Evolutionary conservation across 768 basidiomycete species (phyloP), one percentile per base, ranked within the genome.

Genomic region (Sarcodon aspratus): DNA sequence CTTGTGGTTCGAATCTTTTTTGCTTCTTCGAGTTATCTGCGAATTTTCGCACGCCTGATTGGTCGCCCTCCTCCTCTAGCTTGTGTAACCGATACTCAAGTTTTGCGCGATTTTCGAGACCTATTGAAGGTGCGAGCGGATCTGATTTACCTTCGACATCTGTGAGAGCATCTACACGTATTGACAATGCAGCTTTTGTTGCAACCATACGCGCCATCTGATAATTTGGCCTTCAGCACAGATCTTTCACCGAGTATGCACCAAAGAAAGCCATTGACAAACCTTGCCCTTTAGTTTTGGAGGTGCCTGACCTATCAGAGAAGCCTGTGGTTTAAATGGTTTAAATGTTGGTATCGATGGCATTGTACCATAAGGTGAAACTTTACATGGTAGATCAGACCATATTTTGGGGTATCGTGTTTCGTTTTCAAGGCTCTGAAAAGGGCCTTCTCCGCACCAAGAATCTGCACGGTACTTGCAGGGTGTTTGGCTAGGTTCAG

Each of bases 191-290:
- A 3, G 95, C 83, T 73, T 99, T 99, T 44, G 96, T 98, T 45
- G 96, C 94, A 32, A 98, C 92, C 96, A 99, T 99, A 60, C 96
- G 89, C 17, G 96, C 96, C 96, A 98, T 98, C 84, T 88, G 42
- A 27, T 27, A 27, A 27, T 27, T 27, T 27, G 21, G 21, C 21
- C 21, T 9, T 9, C 6, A 48, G 46, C 31, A 17, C 32, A 44
- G 9, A 42, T 48, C 34, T 7, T 44, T 38, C 43, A n/a, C 12
- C 35, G 10, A 17, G 42, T 13, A 27, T 9, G 40, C 12, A 42
- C 42, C 36, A 37, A 9, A 44, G 43, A 27, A 33, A 9, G 13
- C 48, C 48, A 5, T 36, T 8, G 1, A 52, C 71, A 58, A 44
- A 83, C 86, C 72, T 97, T 99, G 59, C 95, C 95, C 75, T 98